Base-by-base conservation (phyloP, 129 eudicot genomes). In the Helichrysum umbraculigerum region DNA sequence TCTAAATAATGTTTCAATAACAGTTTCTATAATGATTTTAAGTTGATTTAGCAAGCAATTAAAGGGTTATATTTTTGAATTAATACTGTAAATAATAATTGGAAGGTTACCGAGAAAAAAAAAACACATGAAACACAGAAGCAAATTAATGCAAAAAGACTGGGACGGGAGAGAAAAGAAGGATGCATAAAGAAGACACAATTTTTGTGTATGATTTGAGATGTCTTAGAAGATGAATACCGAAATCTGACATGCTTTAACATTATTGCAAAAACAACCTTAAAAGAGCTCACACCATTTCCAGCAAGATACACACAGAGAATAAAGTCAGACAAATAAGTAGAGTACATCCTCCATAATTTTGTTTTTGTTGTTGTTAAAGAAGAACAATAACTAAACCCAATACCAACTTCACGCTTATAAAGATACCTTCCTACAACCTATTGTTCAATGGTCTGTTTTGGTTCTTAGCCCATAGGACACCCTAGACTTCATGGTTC, bases 231-330 rank as follows among this genome's bases (percentile, higher is more conserved):
- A 28, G 39, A 78, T 39, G 62, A 70, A 44, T 70, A 60, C 75
- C 75, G 65, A 73, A 66, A 73, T 66, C 83, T 73, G 73, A 79
- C 82, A 72, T 79, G 25, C 37, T 79, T 35, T 74, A 30, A 56
- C 69, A 73, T 79, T 65, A 73, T 73, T 79, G 37, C 50, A 73
- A 73, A 56, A 65, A 79, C 75, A 66, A 66, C 79, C 83, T 80
- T 80, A 80, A 80, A 73, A 67, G 75, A 30, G 17, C 47, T 65
- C 68, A 47, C 57, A 70, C 63, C 47, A 68, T 66, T 77, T 68
- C 81, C 81, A 68, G 73, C 58, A 77, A 20, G 39, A 6, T 5
- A 22, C 66, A 22, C 66, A 11, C 21, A 63, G 66, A 33, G 71
- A 69, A 80, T 73, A 73, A 68, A 66, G 44, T 73, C 57, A 80